A percentile compares a stretch with the other conserved stretches of the same genome.
Conservation (phyloP, 495 filamentous ascomycete species). For the Cercophora samala region DNA sequence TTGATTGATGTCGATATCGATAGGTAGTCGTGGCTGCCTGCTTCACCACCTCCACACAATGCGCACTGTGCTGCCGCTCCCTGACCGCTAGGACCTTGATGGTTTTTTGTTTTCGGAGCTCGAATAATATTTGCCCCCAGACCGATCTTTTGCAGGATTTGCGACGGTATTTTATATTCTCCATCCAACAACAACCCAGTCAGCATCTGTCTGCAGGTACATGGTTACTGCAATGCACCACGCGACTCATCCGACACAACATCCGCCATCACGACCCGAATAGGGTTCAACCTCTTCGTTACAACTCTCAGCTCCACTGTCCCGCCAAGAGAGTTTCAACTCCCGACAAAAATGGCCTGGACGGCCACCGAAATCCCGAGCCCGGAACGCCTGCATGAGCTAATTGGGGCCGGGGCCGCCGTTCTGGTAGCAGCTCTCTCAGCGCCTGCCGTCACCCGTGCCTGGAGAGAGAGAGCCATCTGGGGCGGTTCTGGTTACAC, state of each 20-base stretch:
- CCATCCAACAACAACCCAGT: not conserved
- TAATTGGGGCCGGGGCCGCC: slow-evolving; percentile 9
- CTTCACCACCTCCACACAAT: not conserved
- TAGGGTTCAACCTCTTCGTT: slow-evolving; percentile 4
- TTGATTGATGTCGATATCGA: not conserved
- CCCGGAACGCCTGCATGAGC: slow-evolving; percentile 14
- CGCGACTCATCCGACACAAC: slow-evolving; percentile 2
- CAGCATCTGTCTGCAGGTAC: not conserved
- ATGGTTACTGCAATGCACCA: slow-evolving; percentile 11
- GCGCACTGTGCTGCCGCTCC: slow-evolving; percentile 8
- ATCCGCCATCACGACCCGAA: slow-evolving; percentile 6
- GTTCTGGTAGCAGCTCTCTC: slow-evolving; percentile 19
- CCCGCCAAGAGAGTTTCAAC: slow-evolving; percentile 7
- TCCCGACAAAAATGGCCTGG: not conserved
- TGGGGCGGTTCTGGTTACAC: slow-evolving; percentile 4
- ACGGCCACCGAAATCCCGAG: slow-evolving; percentile 12
- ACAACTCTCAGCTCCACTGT: not conserved
- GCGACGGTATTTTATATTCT: not conserved
- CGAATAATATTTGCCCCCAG: not conserved
- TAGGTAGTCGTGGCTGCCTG: not conserved
- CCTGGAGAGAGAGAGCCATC: not conserved
- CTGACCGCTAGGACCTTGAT: not conserved
- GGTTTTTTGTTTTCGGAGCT: not conserved
- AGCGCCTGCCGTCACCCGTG: slow-evolving; percentile 12
- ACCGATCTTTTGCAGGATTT: slow-evolving; percentile 3